Conservation (phyloP, 257 asterid species). For the Przewalskia tangutica region DNA sequence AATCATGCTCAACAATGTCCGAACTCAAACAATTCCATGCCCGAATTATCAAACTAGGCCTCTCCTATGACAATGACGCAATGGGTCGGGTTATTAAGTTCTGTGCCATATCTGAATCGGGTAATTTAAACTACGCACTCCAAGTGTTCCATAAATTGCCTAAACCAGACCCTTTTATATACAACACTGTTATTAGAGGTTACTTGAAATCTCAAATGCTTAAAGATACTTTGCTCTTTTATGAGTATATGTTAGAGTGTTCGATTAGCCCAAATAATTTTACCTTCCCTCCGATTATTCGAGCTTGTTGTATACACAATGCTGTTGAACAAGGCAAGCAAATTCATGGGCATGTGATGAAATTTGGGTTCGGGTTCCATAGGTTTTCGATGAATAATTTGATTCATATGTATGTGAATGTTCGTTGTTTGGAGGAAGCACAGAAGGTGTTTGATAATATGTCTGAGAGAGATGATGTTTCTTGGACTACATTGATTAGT, state of each 20-base stretch:
- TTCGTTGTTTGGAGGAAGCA: conserved; percentile 47
- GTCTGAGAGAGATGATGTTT: conserved; percentile 45
- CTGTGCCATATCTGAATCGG: not conserved
- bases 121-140: conserved; percentile 4
- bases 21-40: conserved; percentile 12
- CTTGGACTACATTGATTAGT: conserved; percentile 84
- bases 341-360: conserved; percentile 58
- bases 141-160: conserved; percentile 8
- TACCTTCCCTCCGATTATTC: conserved; percentile 52
- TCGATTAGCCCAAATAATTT: conserved; percentile 46
- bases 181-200: conserved; percentile 8
- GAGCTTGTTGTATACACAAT: conserved; percentile 44
- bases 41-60: conserved; percentile 1
- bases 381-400: conserved; percentile 63
- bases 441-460: conserved; percentile 45
- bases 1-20: conserved; percentile 14
- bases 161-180: conserved; percentile 7
- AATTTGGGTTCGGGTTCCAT: conserved; percentile 48
- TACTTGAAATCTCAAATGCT: not conserved
- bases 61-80: conserved; percentile 6
- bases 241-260: conserved; percentile 35
- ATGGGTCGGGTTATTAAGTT: conserved; percentile 16
- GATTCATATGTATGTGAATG: conserved; percentile 66
- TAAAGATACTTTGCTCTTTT: conserved; percentile 28
- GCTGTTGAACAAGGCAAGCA: conserved; percentile 43